Percentiles rank a stretch among this genome's conserved stretches.
Conservation (phyloP, 2,329 filamentous ascomycete species). For the Sclerotinia borealis region DNA sequence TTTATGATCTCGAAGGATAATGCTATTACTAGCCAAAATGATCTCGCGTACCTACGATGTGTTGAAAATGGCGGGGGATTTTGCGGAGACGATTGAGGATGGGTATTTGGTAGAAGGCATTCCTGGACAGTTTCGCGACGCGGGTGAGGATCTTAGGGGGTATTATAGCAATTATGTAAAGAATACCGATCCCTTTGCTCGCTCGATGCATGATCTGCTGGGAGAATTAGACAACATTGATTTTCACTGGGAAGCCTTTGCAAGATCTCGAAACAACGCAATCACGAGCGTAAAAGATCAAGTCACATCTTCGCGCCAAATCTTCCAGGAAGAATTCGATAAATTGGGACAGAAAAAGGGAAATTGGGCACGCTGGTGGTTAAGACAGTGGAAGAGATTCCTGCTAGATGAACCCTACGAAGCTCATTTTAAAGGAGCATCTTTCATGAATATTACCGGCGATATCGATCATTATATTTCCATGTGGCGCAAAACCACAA, state of each 20-base stretch:
- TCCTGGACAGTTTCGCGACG: background rate
- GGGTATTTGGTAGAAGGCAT: background rate
- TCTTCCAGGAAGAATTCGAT: background rate
- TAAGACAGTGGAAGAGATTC: background rate
- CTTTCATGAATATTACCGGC: background rate
- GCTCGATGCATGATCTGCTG: background rate
- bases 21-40: no score
- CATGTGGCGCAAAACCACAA: background rate
- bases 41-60: background rate
- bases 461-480: background rate
- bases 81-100: background rate
- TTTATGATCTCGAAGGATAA: background rate
- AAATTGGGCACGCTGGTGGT: background rate
- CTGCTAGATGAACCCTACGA: background rate
- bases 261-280: background rate
- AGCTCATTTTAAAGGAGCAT: background rate
- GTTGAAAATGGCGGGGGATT: background rate
- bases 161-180: background rate
- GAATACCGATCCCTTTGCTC: background rate
- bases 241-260: background rate
- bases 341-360: background rate
- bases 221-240: background rate
- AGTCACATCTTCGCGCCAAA: background rate
- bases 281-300: background rate
- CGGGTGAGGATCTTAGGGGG: background rate